Evolutionary conservation across 139 green algal species (phyloP), one percentile per base, ranked within the genome.

Genomic region (Deuterostichococcus epilithicus): DNA sequence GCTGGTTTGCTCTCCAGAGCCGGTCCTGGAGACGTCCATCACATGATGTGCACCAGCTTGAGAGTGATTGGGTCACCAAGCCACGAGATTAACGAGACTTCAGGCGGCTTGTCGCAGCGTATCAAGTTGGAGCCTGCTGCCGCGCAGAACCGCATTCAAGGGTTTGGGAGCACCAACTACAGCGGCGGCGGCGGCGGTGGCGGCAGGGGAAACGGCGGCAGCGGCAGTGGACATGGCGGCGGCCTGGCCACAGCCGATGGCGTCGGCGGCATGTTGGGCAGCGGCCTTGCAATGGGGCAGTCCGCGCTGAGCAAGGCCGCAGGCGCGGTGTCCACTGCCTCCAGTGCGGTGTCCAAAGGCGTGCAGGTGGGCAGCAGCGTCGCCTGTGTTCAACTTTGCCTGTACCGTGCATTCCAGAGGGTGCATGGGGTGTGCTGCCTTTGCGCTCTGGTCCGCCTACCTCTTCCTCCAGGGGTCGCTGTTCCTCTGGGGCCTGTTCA

Each of bases 141-240:
- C 26, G 26, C 52, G 74, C 82, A 92, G 84, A 84, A 85, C 66
- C 86, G 90, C 37, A 94, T 96, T 42, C 88, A 96, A 52, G 91
- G 91, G 60, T 96, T 96, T 85, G 91, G 91, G 72, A 94, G 86
- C 78, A 63, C 52, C 58, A 68, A 68, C 73, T 78, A 71, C 74
- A 70, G 74, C 37, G 67, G 78, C 28, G 68, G 68, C 25, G 58
- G 58, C 79, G 78, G 68, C 76, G 45, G 36, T 4, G 45, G n/a
- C 73, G 76, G 74, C 70, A 80, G 59, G 0, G 47, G 52, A 4
- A 70, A 15, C 8, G 63, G 71, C 13, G 39, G 22, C 73, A 39
- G 47, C 63, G 6, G 44, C 45, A 38, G 36, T 26, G 73, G n/a
- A n/a, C n/a, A n/a, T 34, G 30, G 3, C 20, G 66, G 66, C 28